phyloP scores from a whole-genome alignment of 257 asterid genomes.

The Gentiana dahurica region DNA sequence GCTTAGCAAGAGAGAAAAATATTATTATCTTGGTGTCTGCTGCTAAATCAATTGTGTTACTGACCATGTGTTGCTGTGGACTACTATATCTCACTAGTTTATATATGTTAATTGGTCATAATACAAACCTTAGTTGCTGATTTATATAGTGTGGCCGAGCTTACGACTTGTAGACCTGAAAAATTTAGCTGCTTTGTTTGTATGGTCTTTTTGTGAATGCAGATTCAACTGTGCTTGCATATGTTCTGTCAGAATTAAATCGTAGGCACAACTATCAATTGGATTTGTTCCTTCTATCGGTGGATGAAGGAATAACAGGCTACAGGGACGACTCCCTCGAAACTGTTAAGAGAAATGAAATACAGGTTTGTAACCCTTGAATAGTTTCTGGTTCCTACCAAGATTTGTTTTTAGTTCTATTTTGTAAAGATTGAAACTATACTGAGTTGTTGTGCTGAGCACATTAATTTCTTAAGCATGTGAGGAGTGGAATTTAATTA shows the following conservation, averaged over 20 bases:
- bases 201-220: slow-evolving; percentile 9
- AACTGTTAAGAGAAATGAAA: slow-evolving; percentile 94
- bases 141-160: not conserved
- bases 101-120: not conserved
- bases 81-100: not conserved
- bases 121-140: not conserved
- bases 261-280: slow-evolving; percentile 76
- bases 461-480: too few species aligned
- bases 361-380: slow-evolving; percentile 43
- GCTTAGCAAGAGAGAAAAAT: too few species aligned
- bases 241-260: slow-evolving; percentile 78
- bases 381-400: not conserved
- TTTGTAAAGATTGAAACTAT: not conserved
- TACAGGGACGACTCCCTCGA: slow-evolving; percentile 97
- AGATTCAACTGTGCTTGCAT: slow-evolving; percentile 98
- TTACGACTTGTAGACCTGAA: not conserved
- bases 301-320: slow-evolving; percentile 97
- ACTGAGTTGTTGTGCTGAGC: not conserved
- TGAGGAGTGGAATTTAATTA: too few species aligned
- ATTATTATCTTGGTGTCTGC: too few species aligned
- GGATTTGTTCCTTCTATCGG: slow-evolving; percentile 88
- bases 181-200: not conserved
- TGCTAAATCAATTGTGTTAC: too few species aligned
- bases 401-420: not conserved
- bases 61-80: too few species aligned